Evolutionary conservation across 2,329 filamentous ascomycete species (phyloP), one percentile per base, ranked within the genome.

Genomic region (Aspergillus uvarum): DNA sequence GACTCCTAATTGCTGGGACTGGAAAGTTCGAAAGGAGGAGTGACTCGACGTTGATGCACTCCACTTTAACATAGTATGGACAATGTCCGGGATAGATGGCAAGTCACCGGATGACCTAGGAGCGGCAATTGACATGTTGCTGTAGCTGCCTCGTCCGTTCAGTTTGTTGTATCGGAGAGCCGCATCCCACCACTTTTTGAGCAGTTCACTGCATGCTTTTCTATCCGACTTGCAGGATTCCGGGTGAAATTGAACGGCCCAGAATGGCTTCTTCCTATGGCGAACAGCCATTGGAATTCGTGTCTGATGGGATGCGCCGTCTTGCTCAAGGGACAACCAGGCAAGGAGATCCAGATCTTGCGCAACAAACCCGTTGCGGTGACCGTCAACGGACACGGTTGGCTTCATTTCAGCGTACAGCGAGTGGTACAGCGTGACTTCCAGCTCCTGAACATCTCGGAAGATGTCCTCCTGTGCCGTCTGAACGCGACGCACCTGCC

Each of bases 241-340:
- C 0, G 92, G 92, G 70, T 96, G 92, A 68, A 95, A 96, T 71
- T 96, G 93, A 19, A 96, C 82, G 0, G 90, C 93, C 88, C 90
- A 96, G 64, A 94, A 90, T 0, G 93, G 92, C 65, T 86, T 88
- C 1, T 64, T 70, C 19, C 72, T 76, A 72, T 96, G 92, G 63
- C 82, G 85, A 16, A 88, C 86, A 0, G 85, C 90, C 91, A 96
- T 96, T n/a, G 95, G 82, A 63, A 87, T 87, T 50, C 72, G 70
- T 22, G 68, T 68, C 14, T 65, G 68, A 8, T 70, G 63, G 11
- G 71, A 68, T 10, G 19, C 16, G 67, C 65, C 62, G 75, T 71
- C 64, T 84, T 81, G 12, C 24, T 73, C 68, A 35, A 75, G 55
- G n/a, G 63, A 63, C 2, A 84, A 78, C 87, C 88, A 91, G 0